Conservation (phyloP, 2,329 filamentous ascomycete species). For the Stachybotrys echinatus region DNA sequence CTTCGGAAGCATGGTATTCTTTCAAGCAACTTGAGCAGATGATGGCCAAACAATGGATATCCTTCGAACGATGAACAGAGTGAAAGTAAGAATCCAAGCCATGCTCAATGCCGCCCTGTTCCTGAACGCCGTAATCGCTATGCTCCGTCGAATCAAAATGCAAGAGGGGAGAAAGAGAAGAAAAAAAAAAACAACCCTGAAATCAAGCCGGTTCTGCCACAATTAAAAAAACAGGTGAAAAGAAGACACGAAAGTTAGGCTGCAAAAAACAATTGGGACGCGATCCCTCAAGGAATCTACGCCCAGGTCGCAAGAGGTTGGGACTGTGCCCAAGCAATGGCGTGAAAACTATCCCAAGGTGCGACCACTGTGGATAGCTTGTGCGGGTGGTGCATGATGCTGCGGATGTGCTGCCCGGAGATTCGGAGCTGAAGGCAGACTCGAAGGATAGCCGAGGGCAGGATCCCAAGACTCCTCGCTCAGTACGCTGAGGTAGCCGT, state of each 20-base stretch:
- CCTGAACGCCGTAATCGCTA: slow-evolving; percentile 34
- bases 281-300: too few relatives aligned
- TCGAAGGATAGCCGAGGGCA: slow-evolving; percentile 16
- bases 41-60: neutral
- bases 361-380: slow-evolving; percentile 48
- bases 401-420: slow-evolving; percentile 24
- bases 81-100: neutral
- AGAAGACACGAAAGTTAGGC: too few relatives aligned
- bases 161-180: slow-evolving; percentile 6
- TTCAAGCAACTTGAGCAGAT: neutral
- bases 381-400: slow-evolving; percentile 28
- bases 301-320: too few relatives aligned
- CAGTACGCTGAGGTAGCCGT: slow-evolving; percentile 79
- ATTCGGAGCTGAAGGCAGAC: slow-evolving; percentile 18
- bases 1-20: neutral
- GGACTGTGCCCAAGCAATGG: too few relatives aligned
- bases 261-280: too few relatives aligned
- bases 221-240: too few relatives aligned
- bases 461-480: slow-evolving; percentile 68
- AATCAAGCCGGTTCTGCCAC: too few relatives aligned
- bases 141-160: slow-evolving; percentile 25
- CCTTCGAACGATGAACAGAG: neutral
- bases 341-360: slow-evolving; percentile 35
- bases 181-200: slow-evolving; percentile 14
- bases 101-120: slow-evolving; percentile 10